Base-by-base conservation (phyloP, 2,329 filamentous ascomycete genomes). In the Botrytis galanthina region DNA sequence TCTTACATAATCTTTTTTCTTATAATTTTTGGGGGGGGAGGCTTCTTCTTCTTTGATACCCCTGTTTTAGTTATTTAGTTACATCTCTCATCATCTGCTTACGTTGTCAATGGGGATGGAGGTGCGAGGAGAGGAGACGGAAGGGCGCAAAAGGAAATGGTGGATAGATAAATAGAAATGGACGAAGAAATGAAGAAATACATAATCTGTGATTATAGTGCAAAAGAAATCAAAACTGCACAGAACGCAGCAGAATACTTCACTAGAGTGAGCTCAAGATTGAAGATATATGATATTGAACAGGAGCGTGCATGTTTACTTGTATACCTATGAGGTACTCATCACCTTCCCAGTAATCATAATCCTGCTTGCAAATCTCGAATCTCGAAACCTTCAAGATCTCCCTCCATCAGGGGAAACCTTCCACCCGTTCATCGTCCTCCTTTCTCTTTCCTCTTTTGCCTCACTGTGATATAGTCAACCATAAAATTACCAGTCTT, bases 11-110 rank as follows among this genome's bases (percentile, higher is more conserved):
- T 57, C 29, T 32, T 69, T 69, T 54, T 69, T 35, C 44, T 67
- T 29, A n/a, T 46, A 14, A 35, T 51, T 37, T 67, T 35, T 67
- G 1, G 10, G 39, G 46, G 29, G 42, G 1, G 16, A 12, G 22
- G 32, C 26, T 51, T 68, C 16, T 29, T 46, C 29, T 68, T 68
- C 64, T 68, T 68, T 68, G 64, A 68, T 68, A 68, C 64, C 64
- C 64, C 32, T 26, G 35, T 68, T 46, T 54, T 46, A 39, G 22
- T 26, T 67, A 26, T 29, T 22, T 32, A 14, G 16, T 54, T 51
- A 26, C 29, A 6, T 26, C 12, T 26, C 12, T 54, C 26, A 54
- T 68, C n/a, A 29, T 32, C 32, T 32, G 10, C 48, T 67, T 12
- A 32, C 32, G 26, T 20, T 29, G 10, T 5, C n/a, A 32, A 18